Conservation (phyloP, 768 basidiomycete genomes). For the Cyclocybe cylindracea region DNA sequence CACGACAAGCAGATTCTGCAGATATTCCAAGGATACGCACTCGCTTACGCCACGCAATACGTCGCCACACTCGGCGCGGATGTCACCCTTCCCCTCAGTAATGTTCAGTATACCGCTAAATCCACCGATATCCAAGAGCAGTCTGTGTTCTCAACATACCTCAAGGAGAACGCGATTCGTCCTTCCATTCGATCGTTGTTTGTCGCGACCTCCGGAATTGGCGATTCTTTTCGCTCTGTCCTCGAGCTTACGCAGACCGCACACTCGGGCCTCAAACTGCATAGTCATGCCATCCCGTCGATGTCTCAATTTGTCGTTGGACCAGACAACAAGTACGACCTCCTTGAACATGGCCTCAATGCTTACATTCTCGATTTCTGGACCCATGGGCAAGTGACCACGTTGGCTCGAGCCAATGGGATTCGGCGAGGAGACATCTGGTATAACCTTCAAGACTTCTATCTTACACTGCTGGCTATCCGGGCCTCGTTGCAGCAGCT, state of each 20-base stretch:
- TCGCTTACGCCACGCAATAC: slow-evolving; percentile 46
- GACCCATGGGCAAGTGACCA: slow-evolving; percentile 56
- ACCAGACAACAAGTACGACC: slow-evolving; percentile 5
- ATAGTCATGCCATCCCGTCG: slow-evolving; percentile 63
- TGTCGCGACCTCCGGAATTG: slow-evolving; percentile 69
- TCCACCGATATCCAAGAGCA: not conserved
- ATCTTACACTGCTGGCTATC: slow-evolving; percentile 49
- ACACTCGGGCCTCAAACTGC: slow-evolving; percentile 54
- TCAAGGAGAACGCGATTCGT: not conserved
- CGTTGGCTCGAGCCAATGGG: slow-evolving; percentile 53
- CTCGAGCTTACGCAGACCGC: slow-evolving; percentile 53
- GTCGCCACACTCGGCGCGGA: slow-evolving; percentile 41
- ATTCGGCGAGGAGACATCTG: slow-evolving; percentile 67
- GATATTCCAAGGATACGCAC: slow-evolving; percentile 58
- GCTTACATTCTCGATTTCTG: slow-evolving; percentile 73
- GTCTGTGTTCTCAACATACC: not conserved
- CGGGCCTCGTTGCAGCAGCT: slow-evolving; percentile 51
- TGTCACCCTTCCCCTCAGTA: slow-evolving; percentile 50
- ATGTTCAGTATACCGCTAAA: slow-evolving; percentile 18
- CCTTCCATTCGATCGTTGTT: slow-evolving; percentile 52
- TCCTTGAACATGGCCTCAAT: slow-evolving; percentile 41
- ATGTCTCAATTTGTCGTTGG: slow-evolving; percentile 32
- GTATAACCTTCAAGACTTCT: slow-evolving; percentile 63
- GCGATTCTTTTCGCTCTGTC: slow-evolving; percentile 51
- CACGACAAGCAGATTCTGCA: slow-evolving; percentile 52